Evolutionary conservation across 495 filamentous ascomycete genomes (phyloP).

Genomic region (Xylaria castorea): DNA sequence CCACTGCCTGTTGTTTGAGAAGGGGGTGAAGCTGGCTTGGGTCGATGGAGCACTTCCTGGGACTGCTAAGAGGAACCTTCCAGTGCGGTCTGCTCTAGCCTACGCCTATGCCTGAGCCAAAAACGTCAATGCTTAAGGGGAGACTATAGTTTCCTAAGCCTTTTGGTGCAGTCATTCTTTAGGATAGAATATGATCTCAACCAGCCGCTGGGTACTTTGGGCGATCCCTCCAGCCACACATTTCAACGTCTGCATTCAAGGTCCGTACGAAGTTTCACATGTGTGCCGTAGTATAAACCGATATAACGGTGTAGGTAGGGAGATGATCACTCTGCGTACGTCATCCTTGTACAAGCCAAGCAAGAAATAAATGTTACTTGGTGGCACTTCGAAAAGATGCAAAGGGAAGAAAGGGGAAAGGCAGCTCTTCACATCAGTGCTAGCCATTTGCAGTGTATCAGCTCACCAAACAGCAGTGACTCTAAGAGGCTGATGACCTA

Average conservation of each 20-base stretch:
- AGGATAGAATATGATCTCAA: conserved; percentile 10
- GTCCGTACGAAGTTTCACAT: conserved; percentile 11
- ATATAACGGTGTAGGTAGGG: conserved; percentile 3
- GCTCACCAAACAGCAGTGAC: conserved; percentile 6
- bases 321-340: conserved; percentile 1
- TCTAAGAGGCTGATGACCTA: conserved; percentile 1
- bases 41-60: not conserved
- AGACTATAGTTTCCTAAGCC: conserved; percentile 11
- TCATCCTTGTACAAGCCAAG: not conserved
- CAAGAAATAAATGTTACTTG: conserved; percentile 1
- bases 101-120: not conserved
- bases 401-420: conserved; percentile 16
- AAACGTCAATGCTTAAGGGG: too few relatives aligned
- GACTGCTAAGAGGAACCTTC: conserved; percentile 4
- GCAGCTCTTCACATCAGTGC: not conserved
- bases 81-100: conserved; percentile 13
- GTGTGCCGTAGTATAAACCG: conserved; percentile 9
- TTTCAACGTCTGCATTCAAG: conserved; percentile 3
- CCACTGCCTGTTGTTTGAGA: conserved; percentile 59
- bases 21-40: conserved; percentile 28
- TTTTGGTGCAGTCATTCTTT: conserved; percentile 11
- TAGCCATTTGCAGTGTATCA: conserved; percentile 13
- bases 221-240: not conserved
- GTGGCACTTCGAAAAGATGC: conserved; percentile 16
- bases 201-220: not conserved